Evolutionary conservation across 2,329 filamentous ascomycete genomes (phyloP).

Genomic region (Nigrograna mackinnonii): DNA sequence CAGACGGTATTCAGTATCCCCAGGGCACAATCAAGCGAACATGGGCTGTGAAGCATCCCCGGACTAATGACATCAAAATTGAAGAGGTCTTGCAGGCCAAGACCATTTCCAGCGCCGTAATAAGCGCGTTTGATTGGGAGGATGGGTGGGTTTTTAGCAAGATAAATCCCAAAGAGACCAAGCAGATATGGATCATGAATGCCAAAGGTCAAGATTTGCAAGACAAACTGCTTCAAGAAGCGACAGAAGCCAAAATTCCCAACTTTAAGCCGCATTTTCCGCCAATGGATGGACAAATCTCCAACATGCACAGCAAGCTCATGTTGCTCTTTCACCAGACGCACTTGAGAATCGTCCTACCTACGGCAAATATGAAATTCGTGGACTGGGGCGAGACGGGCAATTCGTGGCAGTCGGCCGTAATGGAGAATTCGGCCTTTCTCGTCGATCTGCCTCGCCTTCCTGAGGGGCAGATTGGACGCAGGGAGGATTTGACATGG

Average conservation of each 20-base stretch:
- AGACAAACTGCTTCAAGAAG: constrained; percentile 24
- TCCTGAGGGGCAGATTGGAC: constrained; percentile 19
- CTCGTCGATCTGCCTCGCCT: constrained; percentile 84
- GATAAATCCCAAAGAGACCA: constrained; percentile 60
- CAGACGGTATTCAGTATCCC: constrained; percentile 48
- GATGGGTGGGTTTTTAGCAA: constrained; percentile 74
- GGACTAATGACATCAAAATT: constrained; percentile 78
- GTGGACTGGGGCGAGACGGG: constrained; percentile 85
- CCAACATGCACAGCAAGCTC: constrained; percentile 91
- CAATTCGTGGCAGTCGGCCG: constrained; percentile 29
- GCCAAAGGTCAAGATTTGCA: constrained; percentile 52
- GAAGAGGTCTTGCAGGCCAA: constrained; percentile 81
- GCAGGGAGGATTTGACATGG: constrained; percentile 43
- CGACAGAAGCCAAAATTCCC: constrained; percentile 41
- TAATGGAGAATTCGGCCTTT: constrained; percentile 66
- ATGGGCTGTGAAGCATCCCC: constrained; percentile 67
- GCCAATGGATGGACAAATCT: constrained; percentile 70
- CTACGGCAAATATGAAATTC: constrained; percentile 81
- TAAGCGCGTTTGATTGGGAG: constrained; percentile 89
- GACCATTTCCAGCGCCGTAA: constrained; percentile 73
- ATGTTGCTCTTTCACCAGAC: constrained; percentile 80
- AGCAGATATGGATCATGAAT: constrained; percentile 62
- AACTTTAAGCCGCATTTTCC: constrained; percentile 77
- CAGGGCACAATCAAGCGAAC: constrained; percentile 79
- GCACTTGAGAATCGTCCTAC: constrained; percentile 79